phyloP scores from a whole-genome alignment of 2,329 filamentous ascomycete species.

The Cordyceps cicadae region DNA sequence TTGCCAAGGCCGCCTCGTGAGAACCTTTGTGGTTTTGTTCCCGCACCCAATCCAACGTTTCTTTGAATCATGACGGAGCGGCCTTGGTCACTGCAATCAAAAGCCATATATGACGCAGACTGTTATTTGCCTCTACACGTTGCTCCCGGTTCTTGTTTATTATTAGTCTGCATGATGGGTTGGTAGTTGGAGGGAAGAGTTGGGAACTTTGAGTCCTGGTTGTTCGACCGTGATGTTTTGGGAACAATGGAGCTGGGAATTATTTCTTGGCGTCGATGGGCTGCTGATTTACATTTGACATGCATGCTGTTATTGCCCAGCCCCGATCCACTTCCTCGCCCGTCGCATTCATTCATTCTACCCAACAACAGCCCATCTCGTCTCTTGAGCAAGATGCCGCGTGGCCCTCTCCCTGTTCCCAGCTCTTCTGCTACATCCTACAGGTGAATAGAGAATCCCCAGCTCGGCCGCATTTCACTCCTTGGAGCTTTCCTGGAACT shows the following conservation, averaged over 20 bases:
- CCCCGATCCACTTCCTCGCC: background rate
- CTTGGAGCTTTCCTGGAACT: no score
- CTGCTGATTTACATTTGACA: background rate
- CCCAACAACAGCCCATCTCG: background rate
- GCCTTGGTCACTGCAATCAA: background rate
- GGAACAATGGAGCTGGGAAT: background rate
- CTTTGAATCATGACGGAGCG: background rate
- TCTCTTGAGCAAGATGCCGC: background rate
- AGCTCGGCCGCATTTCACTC: no score
- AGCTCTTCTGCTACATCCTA: no score
- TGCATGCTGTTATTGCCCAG: slow-evolving; percentile 1
- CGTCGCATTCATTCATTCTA: no score
- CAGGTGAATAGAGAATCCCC: no score
- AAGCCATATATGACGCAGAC: background rate
- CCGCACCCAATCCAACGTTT: background rate
- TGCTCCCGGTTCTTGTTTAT: background rate
- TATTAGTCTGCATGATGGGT: background rate
- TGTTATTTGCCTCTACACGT: background rate
- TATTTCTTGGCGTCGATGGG: background rate
- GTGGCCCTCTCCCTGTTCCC: background rate
- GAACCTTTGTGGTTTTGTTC: slow-evolving; percentile 11
- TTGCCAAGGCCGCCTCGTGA: slow-evolving; percentile 11
- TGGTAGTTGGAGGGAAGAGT: background rate
- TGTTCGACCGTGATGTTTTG: background rate
- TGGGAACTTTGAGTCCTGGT: background rate